Evolutionary conservation across 176 grass and related monocot genomes (phyloP), one percentile per base, ranked within the genome.

Genomic region (Phoenix roebelenii): DNA sequence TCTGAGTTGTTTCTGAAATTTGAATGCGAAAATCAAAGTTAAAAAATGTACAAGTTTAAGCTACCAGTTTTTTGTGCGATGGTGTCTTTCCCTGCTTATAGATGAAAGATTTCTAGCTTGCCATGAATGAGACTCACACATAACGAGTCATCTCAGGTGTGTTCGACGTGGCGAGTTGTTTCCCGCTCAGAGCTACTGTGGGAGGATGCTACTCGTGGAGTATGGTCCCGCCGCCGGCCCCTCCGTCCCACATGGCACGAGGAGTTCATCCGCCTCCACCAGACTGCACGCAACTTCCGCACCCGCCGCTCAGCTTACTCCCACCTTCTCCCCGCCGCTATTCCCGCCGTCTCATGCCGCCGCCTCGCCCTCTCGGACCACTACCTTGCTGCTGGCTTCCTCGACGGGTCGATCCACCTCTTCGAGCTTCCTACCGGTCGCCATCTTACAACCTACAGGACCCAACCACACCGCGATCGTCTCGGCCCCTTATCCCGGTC

Each of bases 101-200:
- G 24, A 25, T 25, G 24, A 25, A 25, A 25, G 3, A 25, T 25
- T 25, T 25, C 3, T 25, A 25, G 24, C 24, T 25, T 25, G 24
- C 24, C 24, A 25, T 25, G 24, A 2, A 25, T 25, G 24, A 25
- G 24, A 25, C 28, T 30, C 28, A 30, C 35, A 1, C 9, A 12
- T 12, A 1, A 12, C 1, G 9, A 44, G 7, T 14, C 7, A 6
- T 44, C 35, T 14, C 51, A 80, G 77, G 77, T 80, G 30, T 64
- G 70, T 25, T 69, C 77, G 19, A 69, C 64, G 29, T 80, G 77
- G 77, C 58, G 50, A 23, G 30, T 19, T 14, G 55, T 68, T 22
- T 74, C 70, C 22, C 70, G 58, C 15, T 80, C 77, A 0, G 77
- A 80, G 64, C 56, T 74, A 16, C 15, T 80, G 17, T 80, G 77